Percentiles rank a stretch among this genome's conserved stretches.
Evolutionary conservation across 495 filamentous ascomycete genomes (phyloP).

Genomic region (Cenococcum geophilum): DNA sequence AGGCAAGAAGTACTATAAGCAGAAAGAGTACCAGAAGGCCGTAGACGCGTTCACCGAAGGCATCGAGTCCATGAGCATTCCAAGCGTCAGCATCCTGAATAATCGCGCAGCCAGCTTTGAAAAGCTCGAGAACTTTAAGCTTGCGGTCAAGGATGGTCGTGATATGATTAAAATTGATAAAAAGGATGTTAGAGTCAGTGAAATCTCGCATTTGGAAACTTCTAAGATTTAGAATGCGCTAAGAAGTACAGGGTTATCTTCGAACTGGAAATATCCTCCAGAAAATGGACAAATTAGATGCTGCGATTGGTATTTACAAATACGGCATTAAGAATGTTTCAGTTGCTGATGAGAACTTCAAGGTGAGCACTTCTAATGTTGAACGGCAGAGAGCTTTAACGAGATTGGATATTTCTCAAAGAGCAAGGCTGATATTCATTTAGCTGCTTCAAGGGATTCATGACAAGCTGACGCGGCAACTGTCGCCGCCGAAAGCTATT

Average conservation of each 20-base stretch:
- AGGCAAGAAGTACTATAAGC: slow-evolving; percentile 30
- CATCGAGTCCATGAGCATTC: slow-evolving; percentile 22
- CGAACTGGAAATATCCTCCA: slow-evolving; percentile 58
- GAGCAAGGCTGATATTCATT: slow-evolving; percentile 3
- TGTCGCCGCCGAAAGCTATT: slow-evolving; percentile 35
- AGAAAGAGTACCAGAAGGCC: slow-evolving; percentile 31
- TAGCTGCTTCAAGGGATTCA: slow-evolving; percentile 45
- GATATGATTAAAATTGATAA: slow-evolving; percentile 52
- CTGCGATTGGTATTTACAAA: slow-evolving; percentile 55
- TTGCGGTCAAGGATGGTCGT: slow-evolving; percentile 54
- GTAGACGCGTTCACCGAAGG: slow-evolving; percentile 32
- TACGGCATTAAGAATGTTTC: slow-evolving; percentile 51
- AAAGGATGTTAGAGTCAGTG: slow-evolving; percentile 44
- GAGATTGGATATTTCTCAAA: not conserved
- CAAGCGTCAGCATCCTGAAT: slow-evolving; percentile 46
- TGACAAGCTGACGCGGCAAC: slow-evolving; percentile 39
- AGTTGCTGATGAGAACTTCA: slow-evolving; percentile 41
- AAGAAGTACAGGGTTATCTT: slow-evolving; percentile 51
- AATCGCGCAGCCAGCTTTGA: slow-evolving; percentile 56
- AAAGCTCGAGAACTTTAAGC: slow-evolving; percentile 49
- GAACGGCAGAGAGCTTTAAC: not conserved
- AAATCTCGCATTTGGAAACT: not conserved
- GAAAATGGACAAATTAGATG: slow-evolving; percentile 47
- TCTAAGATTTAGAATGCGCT: not conserved
- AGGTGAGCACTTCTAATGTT: slow-evolving; percentile 35